Percentiles rank a stretch among this genome's conserved stretches.
These are phyloP conservation scores for Mrakia frigida DNA, from an alignment of 768 basidiomycete species.

Conservation along the genomic window DNA sequence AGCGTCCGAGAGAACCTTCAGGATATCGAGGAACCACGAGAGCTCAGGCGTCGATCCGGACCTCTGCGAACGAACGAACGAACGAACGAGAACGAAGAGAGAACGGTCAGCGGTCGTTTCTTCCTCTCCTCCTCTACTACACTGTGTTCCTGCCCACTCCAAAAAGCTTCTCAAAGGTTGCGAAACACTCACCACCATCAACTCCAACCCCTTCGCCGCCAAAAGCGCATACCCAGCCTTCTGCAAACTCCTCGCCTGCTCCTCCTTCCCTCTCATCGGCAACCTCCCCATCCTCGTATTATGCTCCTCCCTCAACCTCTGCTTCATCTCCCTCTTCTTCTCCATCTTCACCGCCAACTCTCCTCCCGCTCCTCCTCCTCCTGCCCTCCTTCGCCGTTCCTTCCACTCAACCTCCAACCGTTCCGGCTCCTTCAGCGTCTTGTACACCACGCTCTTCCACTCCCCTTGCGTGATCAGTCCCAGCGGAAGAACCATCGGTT, in stretches of 20 bases:
- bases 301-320: background rate
- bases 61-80: background rate
- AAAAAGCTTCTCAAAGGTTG: background rate
- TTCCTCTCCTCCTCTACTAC: too few relatives aligned
- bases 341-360: background rate
- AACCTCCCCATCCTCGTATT: background rate
- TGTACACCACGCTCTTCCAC: constrained; percentile 55
- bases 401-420: background rate
- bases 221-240: constrained; percentile 1
- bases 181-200: background rate
- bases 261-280: background rate
- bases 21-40: constrained; percentile 1
- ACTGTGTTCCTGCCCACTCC: too few relatives aligned
- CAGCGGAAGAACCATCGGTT: constrained; percentile 44
- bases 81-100: too few relatives aligned
- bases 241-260: background rate
- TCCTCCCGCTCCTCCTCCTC: background rate
- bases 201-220: constrained; percentile 4
- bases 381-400: too few relatives aligned
- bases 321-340: background rate
- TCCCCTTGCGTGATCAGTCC: constrained; percentile 53
- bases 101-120: background rate
- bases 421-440: background rate
- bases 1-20: background rate
- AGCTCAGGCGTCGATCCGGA: background rate